Percentiles rank a stretch among this genome's conserved stretches.
Conservation (phyloP, 306 rosid genomes). For the Oemleria cerasiformis region DNA sequence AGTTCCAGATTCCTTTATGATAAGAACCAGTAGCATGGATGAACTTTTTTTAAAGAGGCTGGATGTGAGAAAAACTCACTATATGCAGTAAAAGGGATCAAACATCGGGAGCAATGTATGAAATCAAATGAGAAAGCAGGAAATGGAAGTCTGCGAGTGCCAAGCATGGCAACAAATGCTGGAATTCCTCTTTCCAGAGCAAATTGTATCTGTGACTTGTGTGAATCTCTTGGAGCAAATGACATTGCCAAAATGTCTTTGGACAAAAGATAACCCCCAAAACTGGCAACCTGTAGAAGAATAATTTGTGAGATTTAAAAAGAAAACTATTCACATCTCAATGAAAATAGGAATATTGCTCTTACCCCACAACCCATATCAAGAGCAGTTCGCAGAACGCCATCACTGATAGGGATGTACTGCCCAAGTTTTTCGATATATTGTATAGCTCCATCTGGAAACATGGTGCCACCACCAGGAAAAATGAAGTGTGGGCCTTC, state of each 20-base stretch:
- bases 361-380: constrained; percentile 99
- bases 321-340: constrained; percentile 7
- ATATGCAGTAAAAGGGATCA: constrained; percentile 94
- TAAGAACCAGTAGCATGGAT: constrained; percentile 24
- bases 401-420: constrained; percentile 72
- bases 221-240: constrained; percentile 99
- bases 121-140: constrained; percentile 90
- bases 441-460: constrained; percentile 94
- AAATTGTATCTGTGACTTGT: constrained; percentile 94
- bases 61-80: constrained; percentile 52
- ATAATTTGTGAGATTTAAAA: constrained; percentile 11
- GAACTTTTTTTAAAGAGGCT: constrained; percentile 10
- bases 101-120: constrained; percentile 93
- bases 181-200: constrained; percentile 97
- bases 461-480: constrained; percentile 99
- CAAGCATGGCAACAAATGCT: constrained; percentile 97
- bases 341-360: constrained; percentile 21
- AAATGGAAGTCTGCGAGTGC: constrained; percentile 94
- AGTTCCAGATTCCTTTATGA: constrained; percentile 16
- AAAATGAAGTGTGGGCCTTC: constrained; percentile 87
- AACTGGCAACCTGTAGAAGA: constrained; percentile 86
- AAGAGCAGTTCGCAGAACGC: constrained; percentile 83
- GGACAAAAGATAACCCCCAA: constrained; percentile 81
- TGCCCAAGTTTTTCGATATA: constrained; percentile 92
- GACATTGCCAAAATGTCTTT: constrained; percentile 77